These are phyloP conservation scores for Suillus americanus DNA, from an alignment of 768 basidiomycete genomes.

Conservation along the genomic window DNA sequence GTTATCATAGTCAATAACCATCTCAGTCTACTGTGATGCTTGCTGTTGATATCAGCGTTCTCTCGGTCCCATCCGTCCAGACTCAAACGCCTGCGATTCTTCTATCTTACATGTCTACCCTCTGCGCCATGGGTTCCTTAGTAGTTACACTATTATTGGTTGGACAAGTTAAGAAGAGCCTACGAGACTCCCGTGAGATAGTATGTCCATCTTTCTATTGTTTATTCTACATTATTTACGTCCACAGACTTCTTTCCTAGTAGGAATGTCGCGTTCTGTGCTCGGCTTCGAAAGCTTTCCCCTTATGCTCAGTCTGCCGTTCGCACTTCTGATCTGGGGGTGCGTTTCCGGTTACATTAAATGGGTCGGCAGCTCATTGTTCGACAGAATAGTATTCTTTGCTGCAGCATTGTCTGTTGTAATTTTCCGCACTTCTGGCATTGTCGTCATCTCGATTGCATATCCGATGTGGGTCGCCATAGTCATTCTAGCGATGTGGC, in stretches of 20 bases:
- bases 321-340: conserved; percentile 32
- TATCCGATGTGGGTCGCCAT: conserved; percentile 2
- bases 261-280: conserved; percentile 8
- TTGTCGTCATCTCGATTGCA: conserved; percentile 12
- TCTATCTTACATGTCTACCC: conserved; percentile 37
- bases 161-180: conserved; percentile 34
- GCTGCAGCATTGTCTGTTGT: conserved; percentile 22
- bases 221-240: not conserved
- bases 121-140: conserved; percentile 35
- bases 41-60: conserved; percentile 52
- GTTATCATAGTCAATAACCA: not conserved
- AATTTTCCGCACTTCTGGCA: conserved; percentile 22
- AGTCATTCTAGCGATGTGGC: conserved; percentile 3
- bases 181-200: conserved; percentile 18
- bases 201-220: conserved; percentile 22
- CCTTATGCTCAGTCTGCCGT: conserved; percentile 33
- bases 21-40: conserved; percentile 51
- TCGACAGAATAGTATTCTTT: conserved; percentile 23
- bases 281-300: conserved; percentile 28
- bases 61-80: conserved; percentile 48
- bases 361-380: not conserved
- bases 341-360: conserved; percentile 10
- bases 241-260: conserved; percentile 26
- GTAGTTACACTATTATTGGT: conserved; percentile 36
- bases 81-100: conserved; percentile 13